Conservation (phyloP, 345 rosid genomes). For the Hibiscus tridactylites region DNA sequence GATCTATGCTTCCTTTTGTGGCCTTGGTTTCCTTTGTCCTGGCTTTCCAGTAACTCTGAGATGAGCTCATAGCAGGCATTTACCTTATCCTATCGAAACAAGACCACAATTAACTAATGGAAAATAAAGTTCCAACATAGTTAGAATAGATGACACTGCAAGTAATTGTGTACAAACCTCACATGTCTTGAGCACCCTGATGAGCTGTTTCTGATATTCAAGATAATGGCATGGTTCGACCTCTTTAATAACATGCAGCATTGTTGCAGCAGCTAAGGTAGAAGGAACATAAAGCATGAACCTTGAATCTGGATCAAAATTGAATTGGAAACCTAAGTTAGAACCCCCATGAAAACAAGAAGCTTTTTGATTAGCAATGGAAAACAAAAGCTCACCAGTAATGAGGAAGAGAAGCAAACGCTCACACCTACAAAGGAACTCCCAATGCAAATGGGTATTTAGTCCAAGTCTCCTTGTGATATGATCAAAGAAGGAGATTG, state of each 20-base stretch:
- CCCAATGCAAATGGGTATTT: constrained; percentile 45
- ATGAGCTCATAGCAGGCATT: constrained; percentile 57
- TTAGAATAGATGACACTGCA: constrained; percentile 1
- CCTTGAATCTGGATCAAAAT: constrained; percentile 59
- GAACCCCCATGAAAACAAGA: background rate
- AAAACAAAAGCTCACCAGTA: constrained; percentile 43
- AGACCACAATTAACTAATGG: background rate
- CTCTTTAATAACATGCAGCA: constrained; percentile 57
- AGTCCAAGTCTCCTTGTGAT: constrained; percentile 61
- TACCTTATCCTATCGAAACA: constrained; percentile 42
- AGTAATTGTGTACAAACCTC: constrained; percentile 44
- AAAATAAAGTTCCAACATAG: background rate
- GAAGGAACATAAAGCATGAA: constrained; percentile 56
- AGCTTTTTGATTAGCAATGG: background rate
- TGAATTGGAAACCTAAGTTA: constrained; percentile 8
- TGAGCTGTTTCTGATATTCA: constrained; percentile 55
- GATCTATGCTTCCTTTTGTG: constrained; percentile 41
- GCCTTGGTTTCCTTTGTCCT: constrained; percentile 21
- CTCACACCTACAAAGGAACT: constrained; percentile 60
- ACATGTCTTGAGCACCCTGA: constrained; percentile 42
- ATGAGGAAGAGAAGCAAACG: constrained; percentile 61
- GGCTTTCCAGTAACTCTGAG: constrained; percentile 30
- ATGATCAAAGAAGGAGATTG: constrained; percentile 72
- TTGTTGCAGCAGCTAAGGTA: constrained; percentile 61
- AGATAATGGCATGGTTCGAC: constrained; percentile 40